phyloP scores from a whole-genome alignment of 2,329 filamentous ascomycete species.

The Arthrobotrys conoides region DNA sequence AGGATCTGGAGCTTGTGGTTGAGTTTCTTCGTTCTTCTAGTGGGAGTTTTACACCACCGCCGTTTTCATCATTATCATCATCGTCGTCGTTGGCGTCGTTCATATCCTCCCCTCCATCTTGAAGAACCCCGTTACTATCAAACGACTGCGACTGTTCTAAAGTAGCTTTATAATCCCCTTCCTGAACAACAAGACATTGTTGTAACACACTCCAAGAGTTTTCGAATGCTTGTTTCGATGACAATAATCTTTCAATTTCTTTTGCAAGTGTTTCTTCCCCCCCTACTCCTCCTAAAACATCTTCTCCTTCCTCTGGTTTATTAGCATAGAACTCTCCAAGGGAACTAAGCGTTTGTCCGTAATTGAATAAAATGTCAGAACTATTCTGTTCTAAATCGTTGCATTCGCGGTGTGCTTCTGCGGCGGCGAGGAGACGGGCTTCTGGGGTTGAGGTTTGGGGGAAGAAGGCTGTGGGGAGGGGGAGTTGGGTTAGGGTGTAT shows the following conservation, averaged over 20 bases:
- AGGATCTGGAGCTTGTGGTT: slow-evolving; percentile 21
- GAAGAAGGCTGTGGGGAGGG: slow-evolving; percentile 44
- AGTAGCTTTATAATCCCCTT: slow-evolving; percentile 56
- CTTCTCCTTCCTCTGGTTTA: slow-evolving; percentile 45
- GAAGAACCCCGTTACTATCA: neutral
- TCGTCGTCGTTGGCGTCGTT: slow-evolving; percentile 28
- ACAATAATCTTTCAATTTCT: slow-evolving; percentile 29
- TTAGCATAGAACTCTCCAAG: slow-evolving; percentile 61
- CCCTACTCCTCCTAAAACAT: slow-evolving; percentile 5
- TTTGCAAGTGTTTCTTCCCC: slow-evolving; percentile 7
- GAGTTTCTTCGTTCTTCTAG: slow-evolving; percentile 43
- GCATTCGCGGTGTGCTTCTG: slow-evolving; percentile 46
- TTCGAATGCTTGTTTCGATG: slow-evolving; percentile 56
- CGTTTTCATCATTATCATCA: slow-evolving; percentile 21
- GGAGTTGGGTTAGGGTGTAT: slow-evolving; percentile 51
- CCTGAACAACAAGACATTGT: slow-evolving; percentile 60
- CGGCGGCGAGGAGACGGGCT: slow-evolving; percentile 43
- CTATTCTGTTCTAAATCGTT: slow-evolving; percentile 37
- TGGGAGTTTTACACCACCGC: slow-evolving; percentile 20
- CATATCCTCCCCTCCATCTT: slow-evolving; percentile 17
- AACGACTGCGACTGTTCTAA: slow-evolving; percentile 36
- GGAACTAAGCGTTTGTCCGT: slow-evolving; percentile 53
- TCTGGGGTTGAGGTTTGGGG: slow-evolving; percentile 35
- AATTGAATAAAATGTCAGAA: slow-evolving; percentile 57
- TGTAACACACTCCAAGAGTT: slow-evolving; percentile 61